phyloP scores from a whole-genome alignment of 345 rosid genomes.

The Melaleuca alternifolia region DNA sequence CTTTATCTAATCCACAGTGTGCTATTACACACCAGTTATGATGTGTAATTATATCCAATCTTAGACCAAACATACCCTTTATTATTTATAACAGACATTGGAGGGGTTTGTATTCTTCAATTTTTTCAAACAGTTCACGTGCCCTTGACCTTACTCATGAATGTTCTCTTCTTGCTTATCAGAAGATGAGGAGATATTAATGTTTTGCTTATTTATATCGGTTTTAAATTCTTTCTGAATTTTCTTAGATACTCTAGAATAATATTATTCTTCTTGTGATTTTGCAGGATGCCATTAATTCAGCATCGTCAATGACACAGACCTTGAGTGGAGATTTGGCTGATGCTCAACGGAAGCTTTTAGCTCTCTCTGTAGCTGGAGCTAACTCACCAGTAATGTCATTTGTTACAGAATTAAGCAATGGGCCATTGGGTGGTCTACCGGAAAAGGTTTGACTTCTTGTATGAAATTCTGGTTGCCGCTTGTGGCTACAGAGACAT shows the following conservation, averaged over 20 bases:
- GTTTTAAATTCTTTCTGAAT: background rate
- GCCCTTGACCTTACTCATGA: background rate
- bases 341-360: slow-evolving; percentile 61
- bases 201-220: background rate
- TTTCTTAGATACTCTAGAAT: background rate
- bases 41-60: background rate
- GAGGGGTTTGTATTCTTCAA: background rate
- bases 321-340: slow-evolving; percentile 70
- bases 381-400: slow-evolving; percentile 49
- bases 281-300: slow-evolving; percentile 67
- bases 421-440: slow-evolving; percentile 54
- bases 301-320: slow-evolving; percentile 59
- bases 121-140: background rate
- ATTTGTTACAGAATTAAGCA: slow-evolving; percentile 41
- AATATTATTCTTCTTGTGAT: background rate
- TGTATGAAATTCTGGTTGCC: background rate
- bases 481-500: background rate
- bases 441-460: slow-evolving; percentile 44
- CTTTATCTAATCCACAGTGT: background rate
- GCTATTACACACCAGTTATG: background rate
- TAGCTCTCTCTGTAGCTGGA: slow-evolving; percentile 65
- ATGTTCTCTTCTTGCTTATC: background rate
- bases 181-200: background rate
- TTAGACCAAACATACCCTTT: background rate
- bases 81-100: background rate